These are phyloP conservation scores for Zea mays DNA, from an alignment of 176 grass and related monocot species.

Conservation along the genomic window Zm-B73-REFERENCE-NAM-5.0 NC_050096.1:48367001-48367500, in stretches of 20 bases:
- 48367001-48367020: conserved; percentile 70
- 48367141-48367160: conserved; percentile 75
- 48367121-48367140: not conserved
- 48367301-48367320: not conserved
- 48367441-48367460: not conserved
- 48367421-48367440: not conserved
- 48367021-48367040: conserved; percentile 47
- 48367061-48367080: not conserved
- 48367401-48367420: not conserved
- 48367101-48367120: conserved; percentile 8
- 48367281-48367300: not conserved
- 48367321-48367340: not conserved
- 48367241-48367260: conserved; percentile 56
- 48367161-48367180: conserved; percentile 70
- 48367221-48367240: conserved; percentile 61
- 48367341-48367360: not conserved
- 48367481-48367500: conserved; percentile 78
- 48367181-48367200: conserved; percentile 49
- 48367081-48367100: not conserved
- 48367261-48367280: not conserved
- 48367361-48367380: not conserved
- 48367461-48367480: not conserved
- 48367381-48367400: not conserved
- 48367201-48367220: conserved; percentile 91
- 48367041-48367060: conserved; percentile 47